Percentiles rank a stretch among this genome's conserved stretches.
These are phyloP conservation scores for Oidium heveae DNA, from an alignment of 2,329 filamentous ascomycete genomes.

Conservation along the genomic window DNA sequence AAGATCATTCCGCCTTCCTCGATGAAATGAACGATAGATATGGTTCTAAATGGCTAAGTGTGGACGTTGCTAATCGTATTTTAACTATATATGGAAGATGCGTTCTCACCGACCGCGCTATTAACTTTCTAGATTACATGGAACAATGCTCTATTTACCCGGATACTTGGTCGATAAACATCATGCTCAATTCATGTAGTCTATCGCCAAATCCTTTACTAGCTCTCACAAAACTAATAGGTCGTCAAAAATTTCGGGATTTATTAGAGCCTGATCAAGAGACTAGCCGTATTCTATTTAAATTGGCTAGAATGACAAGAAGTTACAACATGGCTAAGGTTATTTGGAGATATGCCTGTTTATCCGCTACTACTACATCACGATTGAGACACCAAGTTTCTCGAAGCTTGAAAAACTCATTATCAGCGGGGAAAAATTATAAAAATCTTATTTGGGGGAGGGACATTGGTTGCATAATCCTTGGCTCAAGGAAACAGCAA, in stretches of 20 bases:
- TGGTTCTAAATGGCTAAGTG: conserved; percentile 16
- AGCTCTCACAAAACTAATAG: conserved; percentile 5
- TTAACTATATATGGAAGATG: conserved; percentile 13
- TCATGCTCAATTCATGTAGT: conserved; percentile 8
- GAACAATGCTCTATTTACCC: conserved; percentile 4
- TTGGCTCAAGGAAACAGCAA: neutral
- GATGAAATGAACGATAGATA: conserved; percentile 15
- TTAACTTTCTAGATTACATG: conserved; percentile 9
- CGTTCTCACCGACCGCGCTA: conserved; percentile 7
- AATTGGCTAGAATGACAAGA: conserved; percentile 16
- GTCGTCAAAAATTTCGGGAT: conserved; percentile 1
- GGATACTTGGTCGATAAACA: conserved; percentile 5
- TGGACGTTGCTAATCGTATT: conserved; percentile 16
- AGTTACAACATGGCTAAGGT: conserved; percentile 20
- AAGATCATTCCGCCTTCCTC: conserved; percentile 16
- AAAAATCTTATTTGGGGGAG: neutral
- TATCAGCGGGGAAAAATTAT: neutral
- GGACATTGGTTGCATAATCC: conserved; percentile 2
- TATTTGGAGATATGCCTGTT: conserved; percentile 22
- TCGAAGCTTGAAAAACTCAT: conserved; percentile 2
- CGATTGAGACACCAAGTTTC: conserved; percentile 4
- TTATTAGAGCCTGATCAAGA: neutral
- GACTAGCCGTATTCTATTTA: conserved; percentile 17
- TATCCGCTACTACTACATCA: conserved; percentile 13
- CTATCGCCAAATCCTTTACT: conserved; percentile 4